Percentiles rank a stretch among this genome's conserved stretches.
These are phyloP conservation scores for Candida germanica DNA, from an alignment of 805 yeast species.

Conservation along the genomic window DNA sequence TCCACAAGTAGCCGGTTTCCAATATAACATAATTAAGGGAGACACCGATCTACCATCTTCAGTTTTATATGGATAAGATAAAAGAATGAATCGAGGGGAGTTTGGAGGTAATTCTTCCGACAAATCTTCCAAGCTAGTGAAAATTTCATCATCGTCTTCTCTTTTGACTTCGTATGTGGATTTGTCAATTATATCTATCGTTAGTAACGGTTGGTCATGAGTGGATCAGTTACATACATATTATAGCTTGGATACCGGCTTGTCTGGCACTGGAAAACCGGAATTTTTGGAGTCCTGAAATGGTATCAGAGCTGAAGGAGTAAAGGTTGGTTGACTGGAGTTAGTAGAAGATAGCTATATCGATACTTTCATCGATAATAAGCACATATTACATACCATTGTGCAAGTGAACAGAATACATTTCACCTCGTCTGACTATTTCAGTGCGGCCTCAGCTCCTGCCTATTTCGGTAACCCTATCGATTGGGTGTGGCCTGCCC, in stretches of 20 bases:
- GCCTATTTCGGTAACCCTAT: conserved; percentile 7
- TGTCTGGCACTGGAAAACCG: conserved; percentile 70
- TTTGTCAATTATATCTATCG: conserved; percentile 52
- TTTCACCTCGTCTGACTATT: too few species aligned
- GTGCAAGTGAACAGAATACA: too few species aligned
- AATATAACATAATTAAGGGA: conserved; percentile 80
- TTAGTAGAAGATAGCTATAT: too few species aligned
- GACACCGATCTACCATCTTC: conserved; percentile 70
- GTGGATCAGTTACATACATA: conserved; percentile 48
- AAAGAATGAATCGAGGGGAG: conserved; percentile 68
- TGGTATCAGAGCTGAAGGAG: conserved; percentile 59
- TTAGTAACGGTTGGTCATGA: conserved; percentile 8
- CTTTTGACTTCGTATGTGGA: conserved; percentile 46
- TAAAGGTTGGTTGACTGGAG: conserved; percentile 44
- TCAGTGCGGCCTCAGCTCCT: too few species aligned
- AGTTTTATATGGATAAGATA: conserved; percentile 70
- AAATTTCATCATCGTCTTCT: conserved; percentile 46
- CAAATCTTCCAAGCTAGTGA: conserved; percentile 56
- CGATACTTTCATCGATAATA: neutral
- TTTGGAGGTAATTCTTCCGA: conserved; percentile 79
- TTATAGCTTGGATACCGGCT: conserved; percentile 55
- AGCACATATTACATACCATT: conserved; percentile 2
- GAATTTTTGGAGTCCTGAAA: conserved; percentile 61
- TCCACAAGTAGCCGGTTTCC: conserved; percentile 84
- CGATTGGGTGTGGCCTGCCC: conserved; percentile 4